These are phyloP conservation scores for Plasmodium relictum DNA, from an alignment of 169 alveolate genomes.

Conservation along the genomic window DNA sequence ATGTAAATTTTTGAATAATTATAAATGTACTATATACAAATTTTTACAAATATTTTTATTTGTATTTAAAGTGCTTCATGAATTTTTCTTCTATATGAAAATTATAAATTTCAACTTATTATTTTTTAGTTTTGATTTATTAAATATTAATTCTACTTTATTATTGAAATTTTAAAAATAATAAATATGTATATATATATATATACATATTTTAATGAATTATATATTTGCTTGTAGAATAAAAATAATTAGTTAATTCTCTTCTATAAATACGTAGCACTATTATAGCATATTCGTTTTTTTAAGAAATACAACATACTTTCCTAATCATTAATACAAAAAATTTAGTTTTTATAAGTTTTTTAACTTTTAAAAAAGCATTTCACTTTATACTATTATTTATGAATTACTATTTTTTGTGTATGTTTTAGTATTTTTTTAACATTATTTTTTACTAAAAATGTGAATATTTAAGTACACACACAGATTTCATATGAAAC, in stretches of 20 bases:
- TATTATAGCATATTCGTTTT: constrained; percentile 31
- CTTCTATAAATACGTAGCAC: constrained; percentile 27
- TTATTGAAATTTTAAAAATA: not conserved
- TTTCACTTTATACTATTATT: not conserved
- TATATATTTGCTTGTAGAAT: not conserved
- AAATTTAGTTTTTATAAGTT: not conserved
- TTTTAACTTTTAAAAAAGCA: not conserved
- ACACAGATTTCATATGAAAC: not conserved
- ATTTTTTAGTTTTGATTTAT: too few relatives aligned
- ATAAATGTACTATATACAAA: too few relatives aligned
- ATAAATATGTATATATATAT: constrained; percentile 2
- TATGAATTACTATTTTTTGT: not conserved
- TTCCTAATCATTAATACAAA: not conserved
- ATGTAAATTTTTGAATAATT: too few relatives aligned
- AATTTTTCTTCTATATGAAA: too few relatives aligned
- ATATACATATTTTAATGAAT: constrained; percentile 1
- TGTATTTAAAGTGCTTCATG: too few relatives aligned
- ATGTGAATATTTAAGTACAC: not conserved
- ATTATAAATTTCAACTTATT: too few relatives aligned
- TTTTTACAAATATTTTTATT: too few relatives aligned
- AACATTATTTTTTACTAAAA: not conserved
- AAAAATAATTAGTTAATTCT: not conserved
- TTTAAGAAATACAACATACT: constrained; percentile 21
- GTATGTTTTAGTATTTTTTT: too few relatives aligned
- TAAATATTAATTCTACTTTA: too few relatives aligned